Evolutionary conservation across 345 rosid species (phyloP), one percentile per base, ranked within the genome.

Genomic region (Aquilaria malaccensis): DNA sequence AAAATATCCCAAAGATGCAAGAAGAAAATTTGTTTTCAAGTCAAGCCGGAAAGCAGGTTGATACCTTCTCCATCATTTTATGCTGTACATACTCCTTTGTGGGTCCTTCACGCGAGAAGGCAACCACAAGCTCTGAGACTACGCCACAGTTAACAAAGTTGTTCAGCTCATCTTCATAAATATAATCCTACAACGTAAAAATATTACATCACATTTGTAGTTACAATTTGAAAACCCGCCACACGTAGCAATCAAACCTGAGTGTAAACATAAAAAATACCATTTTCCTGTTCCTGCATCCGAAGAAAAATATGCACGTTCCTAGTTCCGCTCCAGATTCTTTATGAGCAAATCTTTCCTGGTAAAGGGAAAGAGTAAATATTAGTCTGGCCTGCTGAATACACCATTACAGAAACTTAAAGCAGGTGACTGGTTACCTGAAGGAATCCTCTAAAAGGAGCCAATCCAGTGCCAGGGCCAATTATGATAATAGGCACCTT

Each of bases 361-460:
- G 83, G 43, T 37, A 33, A 74, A 65, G 65, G 7, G 41, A 52
- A 58, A 58, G 53, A 15, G 53, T 10, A 52, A 45, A 56, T 15
- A 54, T 64, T 30, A 62, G 61, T 31, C 62, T 43, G 30, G 9
- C 50, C 33, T 13, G 50, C 37, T 33, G 33, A 14, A 45, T 49
- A 9, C n/a, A 12, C 55, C 22, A 37, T 11, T 4, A 66, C 4
- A 31, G 13, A 22, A 33, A 33, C 15, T 2, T 47, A 56, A 22
- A 45, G 45, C 14, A 58, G 56, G 47, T 52, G 13, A n/a, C 29
- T 50, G 13, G n/a, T 45, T 56, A 86, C 94, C 87, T 86, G 99
- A 68, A 91, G 86, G 78, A 95, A 95, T 52, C 98, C 99, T 76
- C 99, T 82, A 75, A 95, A 95, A 55, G 98, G 99, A 79, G 99